phyloP scores from a whole-genome alignment of 192 early-diverging fungal genomes.

The Rhizoclosmatium globosum region DNA sequence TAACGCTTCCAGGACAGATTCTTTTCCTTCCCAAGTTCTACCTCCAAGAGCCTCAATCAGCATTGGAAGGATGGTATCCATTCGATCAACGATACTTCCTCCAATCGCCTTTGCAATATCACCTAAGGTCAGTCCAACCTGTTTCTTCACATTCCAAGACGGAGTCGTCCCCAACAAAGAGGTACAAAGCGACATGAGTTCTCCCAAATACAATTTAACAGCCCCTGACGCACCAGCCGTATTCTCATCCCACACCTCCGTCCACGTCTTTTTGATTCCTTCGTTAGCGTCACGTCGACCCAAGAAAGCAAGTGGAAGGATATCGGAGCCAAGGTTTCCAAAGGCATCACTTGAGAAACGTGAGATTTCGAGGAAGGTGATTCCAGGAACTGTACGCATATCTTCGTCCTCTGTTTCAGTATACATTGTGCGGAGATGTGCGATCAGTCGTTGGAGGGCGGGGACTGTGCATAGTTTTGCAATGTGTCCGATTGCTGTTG shows the following conservation, averaged over 20 bases:
- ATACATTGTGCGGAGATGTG: slow-evolving; percentile 78
- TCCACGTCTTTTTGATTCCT: slow-evolving; percentile 69
- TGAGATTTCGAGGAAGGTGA: slow-evolving; percentile 73
- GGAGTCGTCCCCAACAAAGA: slow-evolving; percentile 61
- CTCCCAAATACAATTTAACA: slow-evolving; percentile 68
- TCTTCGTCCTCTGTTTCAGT: slow-evolving; percentile 81
- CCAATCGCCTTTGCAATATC: slow-evolving; percentile 66
- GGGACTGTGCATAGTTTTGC: slow-evolving; percentile 45
- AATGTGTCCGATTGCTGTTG: slow-evolving; percentile 85
- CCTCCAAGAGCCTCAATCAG: slow-evolving; percentile 69
- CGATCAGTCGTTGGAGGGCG: slow-evolving; percentile 70
- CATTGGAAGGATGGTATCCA: slow-evolving; percentile 64
- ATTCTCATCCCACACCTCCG: slow-evolving; percentile 78
- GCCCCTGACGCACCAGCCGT: slow-evolving; percentile 70
- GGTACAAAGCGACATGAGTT: slow-evolving; percentile 67
- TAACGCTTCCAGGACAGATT: slow-evolving; percentile 73
- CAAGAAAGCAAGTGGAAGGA: slow-evolving; percentile 77
- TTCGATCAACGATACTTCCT: slow-evolving; percentile 48
- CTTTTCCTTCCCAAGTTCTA: slow-evolving; percentile 86
- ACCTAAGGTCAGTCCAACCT: slow-evolving; percentile 71
- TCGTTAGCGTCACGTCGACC: slow-evolving; percentile 71
- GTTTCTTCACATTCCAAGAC: slow-evolving; percentile 82
- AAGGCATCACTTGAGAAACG: slow-evolving; percentile 69
- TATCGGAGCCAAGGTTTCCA: slow-evolving; percentile 57
- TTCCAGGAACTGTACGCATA: slow-evolving; percentile 69